Conservation (phyloP, 352 stramenopile genomes). For the Lagenidium sp. region DNA sequence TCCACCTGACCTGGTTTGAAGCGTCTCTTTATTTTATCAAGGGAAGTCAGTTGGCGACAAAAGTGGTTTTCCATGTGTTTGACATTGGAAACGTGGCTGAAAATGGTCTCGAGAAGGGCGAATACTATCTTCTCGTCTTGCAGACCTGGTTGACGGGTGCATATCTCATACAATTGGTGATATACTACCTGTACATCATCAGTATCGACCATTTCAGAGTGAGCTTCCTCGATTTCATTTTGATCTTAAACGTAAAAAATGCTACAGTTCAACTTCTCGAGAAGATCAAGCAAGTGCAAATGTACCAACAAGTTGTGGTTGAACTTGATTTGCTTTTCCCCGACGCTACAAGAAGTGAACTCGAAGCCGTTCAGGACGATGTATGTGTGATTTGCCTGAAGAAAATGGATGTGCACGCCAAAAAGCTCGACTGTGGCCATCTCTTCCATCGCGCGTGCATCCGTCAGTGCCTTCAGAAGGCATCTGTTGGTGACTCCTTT, state of each 20-base stretch:
- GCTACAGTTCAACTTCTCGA: conserved; percentile 54
- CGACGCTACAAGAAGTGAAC: conserved; percentile 39
- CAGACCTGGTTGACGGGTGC: conserved; percentile 49
- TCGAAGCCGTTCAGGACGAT: conserved; percentile 52
- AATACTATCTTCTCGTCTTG: conserved; percentile 54
- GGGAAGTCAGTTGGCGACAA: conserved; percentile 51
- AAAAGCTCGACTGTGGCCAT: conserved; percentile 66
- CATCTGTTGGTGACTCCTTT: conserved; percentile 50
- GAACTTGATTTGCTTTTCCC: conserved; percentile 60
- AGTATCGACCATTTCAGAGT: conserved; percentile 73
- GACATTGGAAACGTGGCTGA: conserved; percentile 24
- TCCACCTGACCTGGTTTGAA: conserved; percentile 73
- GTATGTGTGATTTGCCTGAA: conserved; percentile 79
- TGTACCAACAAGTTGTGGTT: conserved; percentile 63
- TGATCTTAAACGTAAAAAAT: conserved; percentile 81
- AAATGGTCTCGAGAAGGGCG: conserved; percentile 41
- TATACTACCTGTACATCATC: conserved; percentile 80
- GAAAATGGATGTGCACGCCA: conserved; percentile 50
- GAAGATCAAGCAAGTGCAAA: conserved; percentile 54
- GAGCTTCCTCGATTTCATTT: conserved; percentile 67
- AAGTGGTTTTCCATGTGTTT: conserved; percentile 59
- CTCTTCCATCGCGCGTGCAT: conserved; percentile 69
- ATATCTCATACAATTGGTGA: conserved; percentile 59
- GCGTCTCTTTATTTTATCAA: conserved; percentile 56
- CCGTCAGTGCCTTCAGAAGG: conserved; percentile 65